phyloP scores from a whole-genome alignment of 257 asterid genomes.

The Rehmannia glutinosa region DNA sequence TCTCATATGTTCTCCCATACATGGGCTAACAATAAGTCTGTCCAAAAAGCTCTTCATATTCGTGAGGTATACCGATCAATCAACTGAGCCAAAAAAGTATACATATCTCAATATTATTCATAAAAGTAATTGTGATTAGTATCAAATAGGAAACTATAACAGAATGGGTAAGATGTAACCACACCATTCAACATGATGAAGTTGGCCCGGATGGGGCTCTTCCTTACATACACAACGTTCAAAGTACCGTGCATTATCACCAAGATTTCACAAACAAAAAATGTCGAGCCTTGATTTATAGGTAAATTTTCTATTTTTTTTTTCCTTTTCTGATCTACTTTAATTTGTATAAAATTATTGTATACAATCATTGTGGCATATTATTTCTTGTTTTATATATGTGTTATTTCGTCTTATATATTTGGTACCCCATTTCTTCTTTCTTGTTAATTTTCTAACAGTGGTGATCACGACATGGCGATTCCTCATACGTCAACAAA shows the following conservation, averaged over 20 bases:
- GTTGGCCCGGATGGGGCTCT: neutral
- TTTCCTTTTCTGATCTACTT: neutral
- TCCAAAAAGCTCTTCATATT: conserved; percentile 24
- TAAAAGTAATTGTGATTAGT: neutral
- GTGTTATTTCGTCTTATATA: too few relatives aligned
- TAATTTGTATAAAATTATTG: too few relatives aligned
- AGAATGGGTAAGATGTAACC: conserved; percentile 17
- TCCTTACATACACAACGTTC: neutral
- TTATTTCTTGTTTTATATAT: neutral
- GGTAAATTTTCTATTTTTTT: neutral
- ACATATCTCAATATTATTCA: neutral
- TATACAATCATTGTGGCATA: neutral
- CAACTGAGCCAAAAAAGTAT: too few relatives aligned
- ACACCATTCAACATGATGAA: neutral
- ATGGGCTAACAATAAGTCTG: conserved; percentile 19
- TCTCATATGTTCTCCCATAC: neutral
- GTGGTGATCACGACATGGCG: too few relatives aligned
- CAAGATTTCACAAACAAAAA: neutral
- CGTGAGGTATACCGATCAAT: neutral
- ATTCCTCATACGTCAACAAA: too few relatives aligned
- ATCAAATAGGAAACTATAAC: conserved; percentile 10
- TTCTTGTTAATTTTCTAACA: too few relatives aligned
- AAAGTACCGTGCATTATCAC: conserved; percentile 2
- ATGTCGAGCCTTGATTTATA: conserved; percentile 7
- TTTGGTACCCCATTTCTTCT: too few relatives aligned